Evolutionary conservation across 768 basidiomycete genomes (phyloP).

Genomic region (Grammothele lineata): DNA sequence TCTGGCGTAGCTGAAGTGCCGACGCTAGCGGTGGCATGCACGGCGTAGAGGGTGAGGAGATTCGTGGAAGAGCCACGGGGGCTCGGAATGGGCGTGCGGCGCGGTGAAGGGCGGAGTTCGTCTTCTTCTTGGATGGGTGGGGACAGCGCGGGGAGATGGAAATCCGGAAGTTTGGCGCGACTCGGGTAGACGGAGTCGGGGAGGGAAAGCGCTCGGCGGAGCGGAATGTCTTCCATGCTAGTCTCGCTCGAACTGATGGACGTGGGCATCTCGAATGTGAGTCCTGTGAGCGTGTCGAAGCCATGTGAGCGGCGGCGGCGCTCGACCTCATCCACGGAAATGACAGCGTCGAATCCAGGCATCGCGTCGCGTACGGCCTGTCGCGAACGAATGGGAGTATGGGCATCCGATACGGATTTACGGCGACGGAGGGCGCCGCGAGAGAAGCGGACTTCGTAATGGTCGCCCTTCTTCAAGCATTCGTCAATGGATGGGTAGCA

Average conservation of each 20-base stretch:
- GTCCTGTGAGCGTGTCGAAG: constrained; percentile 6
- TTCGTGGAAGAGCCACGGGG: constrained; percentile 7
- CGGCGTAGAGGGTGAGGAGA: constrained; percentile 1
- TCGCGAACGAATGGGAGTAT: constrained; percentile 8
- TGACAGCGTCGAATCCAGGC: constrained; percentile 25
- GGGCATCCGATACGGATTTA: constrained; percentile 26
- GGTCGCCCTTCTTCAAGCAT: constrained; percentile 47
- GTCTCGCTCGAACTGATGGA: not conserved
- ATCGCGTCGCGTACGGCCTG: constrained; percentile 19
- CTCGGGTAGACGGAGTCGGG: constrained; percentile 5
- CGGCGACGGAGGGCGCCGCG: constrained; percentile 58
- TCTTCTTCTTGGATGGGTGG: constrained; percentile 25
- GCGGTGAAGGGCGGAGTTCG: constrained; percentile 22
- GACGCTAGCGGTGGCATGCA: not conserved
- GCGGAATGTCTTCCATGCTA: constrained; percentile 1
- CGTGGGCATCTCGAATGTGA: constrained; percentile 1
- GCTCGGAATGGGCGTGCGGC: constrained; percentile 12
- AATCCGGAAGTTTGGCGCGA: not conserved
- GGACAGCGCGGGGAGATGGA: constrained; percentile 3
- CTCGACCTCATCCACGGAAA: constrained; percentile 65
- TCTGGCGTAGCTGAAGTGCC: not conserved
- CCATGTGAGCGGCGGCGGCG: constrained; percentile 41
- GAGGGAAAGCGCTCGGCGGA: constrained; percentile 12
- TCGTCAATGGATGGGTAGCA: constrained; percentile 60
- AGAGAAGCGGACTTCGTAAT: constrained; percentile 62